Evolutionary conservation across 352 stramenopile genomes (phyloP), one percentile per base, ranked within the genome.

Genomic region (Elongisporangium senticosum): DNA sequence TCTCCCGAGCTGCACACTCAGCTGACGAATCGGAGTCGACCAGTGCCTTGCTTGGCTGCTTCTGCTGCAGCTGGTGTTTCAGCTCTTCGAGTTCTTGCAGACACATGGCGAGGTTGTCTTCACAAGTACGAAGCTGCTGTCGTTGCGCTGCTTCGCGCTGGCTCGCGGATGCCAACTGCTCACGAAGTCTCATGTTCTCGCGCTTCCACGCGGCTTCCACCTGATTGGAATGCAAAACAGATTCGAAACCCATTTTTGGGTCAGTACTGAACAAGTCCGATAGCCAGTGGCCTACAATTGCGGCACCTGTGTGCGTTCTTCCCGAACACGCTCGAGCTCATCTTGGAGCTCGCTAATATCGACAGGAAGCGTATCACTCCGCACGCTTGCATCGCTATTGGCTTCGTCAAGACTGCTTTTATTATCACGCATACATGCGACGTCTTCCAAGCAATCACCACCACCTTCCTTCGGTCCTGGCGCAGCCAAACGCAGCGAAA

Each of bases 171-270:
- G 40, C 55, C 17, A 72, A 51, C 20, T 55, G 56, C 26, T 70
- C 48, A 5, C 62, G 69, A 19, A 77, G 52, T 21, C 24, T 51
- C 14, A 52, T 56, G 43, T 68, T 77, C 58, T 77, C 65, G 15
- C 61, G 54, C n/a, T 58, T 50, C 66, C 65, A 77, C 8, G 66
- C 65, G 2, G 64, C 53, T 28, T 74, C 62, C 10, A 43, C 33
- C 33, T 43, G 11, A 13, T 13, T 37, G 6, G 8, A 37, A 11
- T 37, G 26, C 26, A 17, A 43, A 26, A 26, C 23, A 26, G 23
- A 26, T 26, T 26, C 11, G 33, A 10, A 43, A 43, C 13, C 11
- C 33, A 17, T 15, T 43, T 15, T 28, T 3, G 7, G 28, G 7
- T 13, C 4, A 39, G 28, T 13, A n/a, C n/a, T n/a, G n/a, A n/a